phyloP scores from a whole-genome alignment of 2,329 filamentous ascomycete genomes.

The Endothia cerciana region DNA sequence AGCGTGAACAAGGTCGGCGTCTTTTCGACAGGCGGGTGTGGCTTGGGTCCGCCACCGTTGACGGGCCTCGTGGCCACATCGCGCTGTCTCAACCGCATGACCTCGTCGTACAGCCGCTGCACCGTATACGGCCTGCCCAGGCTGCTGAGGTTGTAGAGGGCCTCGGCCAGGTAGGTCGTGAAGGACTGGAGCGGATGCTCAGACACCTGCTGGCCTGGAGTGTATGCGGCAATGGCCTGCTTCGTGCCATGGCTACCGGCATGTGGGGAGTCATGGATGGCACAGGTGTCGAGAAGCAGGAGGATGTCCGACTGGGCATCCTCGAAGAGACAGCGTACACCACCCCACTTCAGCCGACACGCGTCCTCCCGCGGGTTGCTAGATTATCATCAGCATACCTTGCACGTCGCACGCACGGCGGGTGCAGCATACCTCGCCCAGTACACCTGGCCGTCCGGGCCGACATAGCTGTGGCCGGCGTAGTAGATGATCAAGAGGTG shows the following conservation, averaged over 20 bases:
- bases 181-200: conserved; percentile 58
- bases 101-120: conserved; percentile 61
- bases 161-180: conserved; percentile 59
- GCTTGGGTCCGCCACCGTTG: conserved; percentile 51
- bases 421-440: conserved; percentile 60
- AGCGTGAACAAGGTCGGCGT: conserved; percentile 60
- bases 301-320: conserved; percentile 67
- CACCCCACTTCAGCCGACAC: conserved; percentile 66
- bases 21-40: conserved; percentile 40
- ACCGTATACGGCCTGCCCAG: conserved; percentile 58
- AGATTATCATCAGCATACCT: conserved; percentile 34
- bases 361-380: conserved; percentile 63
- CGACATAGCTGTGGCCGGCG: conserved; percentile 62
- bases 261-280: conserved; percentile 54
- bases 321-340: conserved; percentile 64
- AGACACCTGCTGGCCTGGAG: conserved; percentile 52
- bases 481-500: conserved; percentile 69
- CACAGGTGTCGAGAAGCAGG: conserved; percentile 65
- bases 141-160: conserved; percentile 54
- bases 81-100: conserved; percentile 49
- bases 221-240: conserved; percentile 65
- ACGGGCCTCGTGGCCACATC: conserved; percentile 47
- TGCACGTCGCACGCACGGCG: not conserved
- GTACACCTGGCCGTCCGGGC: conserved; percentile 64
- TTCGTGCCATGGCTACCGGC: conserved; percentile 60